A percentile compares a stretch with the other conserved stretches of the same genome.
These are phyloP conservation scores for Pyracantha coccinea DNA, from an alignment of 331 rosid species.

Conservation along the genomic window DNA sequence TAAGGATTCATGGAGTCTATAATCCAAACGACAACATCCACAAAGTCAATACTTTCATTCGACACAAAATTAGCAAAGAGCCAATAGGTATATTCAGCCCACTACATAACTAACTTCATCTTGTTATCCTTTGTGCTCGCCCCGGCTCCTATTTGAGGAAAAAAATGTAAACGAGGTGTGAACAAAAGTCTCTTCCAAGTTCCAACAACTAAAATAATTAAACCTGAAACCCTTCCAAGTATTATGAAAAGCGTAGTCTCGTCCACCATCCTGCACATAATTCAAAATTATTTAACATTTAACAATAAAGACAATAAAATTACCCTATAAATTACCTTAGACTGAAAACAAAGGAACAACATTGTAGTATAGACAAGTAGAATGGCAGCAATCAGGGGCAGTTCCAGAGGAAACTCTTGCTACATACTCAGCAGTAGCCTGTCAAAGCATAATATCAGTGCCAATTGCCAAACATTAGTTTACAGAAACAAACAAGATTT, in stretches of 20 bases:
- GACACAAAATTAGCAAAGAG: neutral
- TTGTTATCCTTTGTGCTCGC: conserved; percentile 49
- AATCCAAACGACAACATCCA: conserved; percentile 37
- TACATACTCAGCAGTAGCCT: conserved; percentile 59
- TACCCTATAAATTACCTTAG: conserved; percentile 40
- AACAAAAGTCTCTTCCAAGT: conserved; percentile 13
- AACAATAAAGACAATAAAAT: neutral
- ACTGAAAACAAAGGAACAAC: conserved; percentile 78
- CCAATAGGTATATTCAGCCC: conserved; percentile 8
- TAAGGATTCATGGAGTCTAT: too few relatives aligned
- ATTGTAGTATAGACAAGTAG: conserved; percentile 88
- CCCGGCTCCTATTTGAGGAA: conserved; percentile 56
- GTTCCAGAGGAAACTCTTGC: conserved; percentile 92
- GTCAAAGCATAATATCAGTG: conserved; percentile 14
- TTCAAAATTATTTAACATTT: neutral
- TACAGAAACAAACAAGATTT: neutral
- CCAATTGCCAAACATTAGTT: neutral
- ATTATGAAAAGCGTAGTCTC: neutral
- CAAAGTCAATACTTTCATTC: conserved; percentile 13
- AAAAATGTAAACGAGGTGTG: conserved; percentile 5
- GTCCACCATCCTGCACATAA: conserved; percentile 5
- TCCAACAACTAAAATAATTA: neutral
- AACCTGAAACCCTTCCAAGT: neutral
- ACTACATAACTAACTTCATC: conserved; percentile 64
- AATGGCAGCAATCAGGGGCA: conserved; percentile 78